Base-by-base conservation (phyloP, 768 basidiomycete genomes). In the Tricholoma sp. region DNA sequence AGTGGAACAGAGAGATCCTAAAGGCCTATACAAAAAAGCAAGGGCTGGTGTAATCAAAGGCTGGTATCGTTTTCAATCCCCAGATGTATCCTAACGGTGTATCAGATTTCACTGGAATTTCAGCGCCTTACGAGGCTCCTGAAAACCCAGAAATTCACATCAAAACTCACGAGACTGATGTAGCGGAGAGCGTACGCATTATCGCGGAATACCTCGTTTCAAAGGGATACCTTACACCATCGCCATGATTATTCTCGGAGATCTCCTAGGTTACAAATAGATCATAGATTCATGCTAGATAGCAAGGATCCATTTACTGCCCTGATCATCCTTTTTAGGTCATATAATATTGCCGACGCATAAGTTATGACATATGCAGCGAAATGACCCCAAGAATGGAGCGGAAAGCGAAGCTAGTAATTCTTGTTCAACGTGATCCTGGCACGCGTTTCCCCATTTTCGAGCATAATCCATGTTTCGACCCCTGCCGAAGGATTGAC, bases 21-120 rank as follows among this genome's bases (percentile, higher is more conserved):
- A 99, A 72, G 96, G 97, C 1, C 74, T 99, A 57, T 99, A 99
- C 77, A 95, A 91, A 76, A 97, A 93, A 71, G 97, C 97, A 6
- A 78, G 97, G 59, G 86, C 89, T 0, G 97, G 97, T 11, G 90
- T 94, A 73, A 98, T 99, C 66, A 93, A 92, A 83, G 93, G 96
- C 93, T 56, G 52, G 75, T 37, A 8, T 18, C 41, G 33, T 53
- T n/a, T 6, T 29, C 36, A 24, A 39, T 9, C 45, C 11, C 24
- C 10, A n/a, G n/a, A 12, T 44, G 13, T 4, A 31, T n/a, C 11
- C 13, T 29, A 49, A 6, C 20, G 24, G 32, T 24, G 50, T 33
- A 41, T 53, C 66, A 98, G 97, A 98, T 54, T 99, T 99, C 74
- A 98, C 97, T 48, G 97, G 97, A 6, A 89, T 98, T 68, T 95